Evolutionary conservation across 495 filamentous ascomycete genomes (phyloP).

Genomic region (Aspergillus affinis): DNA sequence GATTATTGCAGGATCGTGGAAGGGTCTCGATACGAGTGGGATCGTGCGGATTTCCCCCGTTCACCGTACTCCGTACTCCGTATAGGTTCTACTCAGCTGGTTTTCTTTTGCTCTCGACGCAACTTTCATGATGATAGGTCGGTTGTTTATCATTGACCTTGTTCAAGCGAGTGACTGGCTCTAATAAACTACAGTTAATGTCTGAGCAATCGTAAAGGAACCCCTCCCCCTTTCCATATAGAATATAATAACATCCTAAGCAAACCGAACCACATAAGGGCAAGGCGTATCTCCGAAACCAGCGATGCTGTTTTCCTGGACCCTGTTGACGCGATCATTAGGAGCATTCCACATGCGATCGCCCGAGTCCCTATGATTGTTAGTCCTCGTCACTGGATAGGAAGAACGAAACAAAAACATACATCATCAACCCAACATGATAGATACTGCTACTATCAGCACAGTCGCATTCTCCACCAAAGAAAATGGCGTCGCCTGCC

Average conservation of each 20-base stretch:
- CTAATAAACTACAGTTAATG: background rate
- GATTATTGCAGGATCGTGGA: too few relatives aligned
- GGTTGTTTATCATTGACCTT: background rate
- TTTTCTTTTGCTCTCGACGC: too few relatives aligned
- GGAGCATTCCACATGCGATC: slow-evolving; percentile 28
- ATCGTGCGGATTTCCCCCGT: too few relatives aligned
- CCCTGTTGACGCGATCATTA: slow-evolving; percentile 20
- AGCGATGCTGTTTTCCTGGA: slow-evolving; percentile 22
- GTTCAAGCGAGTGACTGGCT: background rate
- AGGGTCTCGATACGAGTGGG: too few relatives aligned
- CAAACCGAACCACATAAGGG: slow-evolving; percentile 21
- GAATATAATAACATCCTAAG: background rate
- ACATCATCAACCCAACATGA: slow-evolving; percentile 25
- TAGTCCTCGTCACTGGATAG: background rate
- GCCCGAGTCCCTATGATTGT: slow-evolving; percentile 16
- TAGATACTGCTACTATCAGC: slow-evolving; percentile 15
- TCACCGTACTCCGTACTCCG: too few relatives aligned
- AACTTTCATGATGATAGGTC: too few relatives aligned
- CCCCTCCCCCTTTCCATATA: background rate
- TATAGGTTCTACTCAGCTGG: too few relatives aligned
- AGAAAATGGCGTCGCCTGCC: slow-evolving; percentile 21
- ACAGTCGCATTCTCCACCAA: slow-evolving; percentile 22
- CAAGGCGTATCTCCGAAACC: slow-evolving; percentile 19
- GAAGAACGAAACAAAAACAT: slow-evolving; percentile 1
- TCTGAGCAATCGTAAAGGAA: too few relatives aligned